Conservation (phyloP, 495 filamentous ascomycete species). For the Penicillium bovifimosum region DNA sequence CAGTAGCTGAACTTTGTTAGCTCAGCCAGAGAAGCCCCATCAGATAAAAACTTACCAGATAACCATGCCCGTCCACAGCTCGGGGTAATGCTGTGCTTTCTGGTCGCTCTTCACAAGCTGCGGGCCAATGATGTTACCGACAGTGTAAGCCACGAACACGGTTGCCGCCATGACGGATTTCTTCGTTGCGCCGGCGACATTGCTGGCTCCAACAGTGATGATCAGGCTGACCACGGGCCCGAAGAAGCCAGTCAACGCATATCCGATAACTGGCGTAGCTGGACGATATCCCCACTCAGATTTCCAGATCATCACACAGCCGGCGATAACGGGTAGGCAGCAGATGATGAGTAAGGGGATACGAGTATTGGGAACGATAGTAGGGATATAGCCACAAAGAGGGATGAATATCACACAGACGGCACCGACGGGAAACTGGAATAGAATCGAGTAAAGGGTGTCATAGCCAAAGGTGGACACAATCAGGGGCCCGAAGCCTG, state of each 20-base stretch:
- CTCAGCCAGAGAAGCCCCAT: neutral
- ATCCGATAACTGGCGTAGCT: conserved; percentile 59
- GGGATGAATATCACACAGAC: conserved; percentile 60
- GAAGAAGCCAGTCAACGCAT: conserved; percentile 66
- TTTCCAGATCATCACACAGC: conserved; percentile 71
- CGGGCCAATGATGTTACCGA: conserved; percentile 70
- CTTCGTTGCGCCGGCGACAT: conserved; percentile 74
- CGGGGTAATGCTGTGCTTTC: conserved; percentile 59
- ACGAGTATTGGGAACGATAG: conserved; percentile 55
- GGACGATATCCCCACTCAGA: conserved; percentile 59
- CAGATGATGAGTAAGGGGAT: conserved; percentile 57
- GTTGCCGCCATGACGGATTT: conserved; percentile 67
- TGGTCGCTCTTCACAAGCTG: conserved; percentile 60
- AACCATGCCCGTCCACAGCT: conserved; percentile 63
- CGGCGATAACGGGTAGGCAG: conserved; percentile 67
- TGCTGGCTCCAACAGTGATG: conserved; percentile 62
- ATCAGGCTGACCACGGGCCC: conserved; percentile 60
- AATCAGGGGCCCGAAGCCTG: conserved; percentile 70
- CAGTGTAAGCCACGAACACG: conserved; percentile 69
- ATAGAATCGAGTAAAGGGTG: conserved; percentile 60
- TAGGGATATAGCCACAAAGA: conserved; percentile 56
- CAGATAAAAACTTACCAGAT: conserved; percentile 51
- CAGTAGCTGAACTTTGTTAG: conserved; percentile 49
- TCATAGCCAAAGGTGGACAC: conserved; percentile 68
- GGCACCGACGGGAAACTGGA: conserved; percentile 66